phyloP scores from a whole-genome alignment of 768 basidiomycete species.

The Hypholoma sublateritium region DNA sequence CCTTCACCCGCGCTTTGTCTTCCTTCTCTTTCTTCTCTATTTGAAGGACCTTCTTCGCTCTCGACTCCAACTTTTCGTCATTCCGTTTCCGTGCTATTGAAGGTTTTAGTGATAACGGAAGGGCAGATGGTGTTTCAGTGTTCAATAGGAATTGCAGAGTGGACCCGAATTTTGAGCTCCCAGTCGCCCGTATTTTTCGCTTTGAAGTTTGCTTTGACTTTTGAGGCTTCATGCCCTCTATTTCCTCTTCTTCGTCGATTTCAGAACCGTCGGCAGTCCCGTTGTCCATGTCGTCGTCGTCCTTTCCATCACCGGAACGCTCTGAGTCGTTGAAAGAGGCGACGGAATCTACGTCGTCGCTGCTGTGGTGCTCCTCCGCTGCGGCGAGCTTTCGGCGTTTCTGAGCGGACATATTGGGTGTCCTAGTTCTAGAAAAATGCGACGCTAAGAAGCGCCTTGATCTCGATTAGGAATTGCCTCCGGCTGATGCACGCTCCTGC shows the following conservation, averaged over 20 bases:
- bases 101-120: conserved; percentile 80
- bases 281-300: conserved; percentile 18
- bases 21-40: conserved; percentile 74
- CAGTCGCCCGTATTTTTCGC: conserved; percentile 80
- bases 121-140: conserved; percentile 67
- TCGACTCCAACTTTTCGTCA: conserved; percentile 72
- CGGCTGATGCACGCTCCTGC: conserved; percentile 1
- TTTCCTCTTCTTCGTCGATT: conserved; percentile 63
- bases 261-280: conserved; percentile 12
- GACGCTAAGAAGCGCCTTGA: conserved; percentile 5
- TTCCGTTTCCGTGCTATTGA: conserved; percentile 66
- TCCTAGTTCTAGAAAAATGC: background rate
- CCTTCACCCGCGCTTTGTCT: conserved; percentile 62
- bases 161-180: conserved; percentile 69
- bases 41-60: conserved; percentile 70
- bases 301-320: conserved; percentile 10
- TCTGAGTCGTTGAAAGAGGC: conserved; percentile 16
- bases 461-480: conserved; percentile 13
- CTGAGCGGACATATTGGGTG: conserved; percentile 41
- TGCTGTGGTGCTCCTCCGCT: conserved; percentile 28
- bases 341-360: conserved; percentile 19
- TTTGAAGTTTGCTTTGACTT: conserved; percentile 83
- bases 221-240: conserved; percentile 47
- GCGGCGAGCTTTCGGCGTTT: conserved; percentile 53
- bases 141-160: conserved; percentile 71